These are phyloP conservation scores for Xylariomycetidae sp. DNA, from an alignment of 2,329 filamentous ascomycete species.

Conservation along the genomic window DNA sequence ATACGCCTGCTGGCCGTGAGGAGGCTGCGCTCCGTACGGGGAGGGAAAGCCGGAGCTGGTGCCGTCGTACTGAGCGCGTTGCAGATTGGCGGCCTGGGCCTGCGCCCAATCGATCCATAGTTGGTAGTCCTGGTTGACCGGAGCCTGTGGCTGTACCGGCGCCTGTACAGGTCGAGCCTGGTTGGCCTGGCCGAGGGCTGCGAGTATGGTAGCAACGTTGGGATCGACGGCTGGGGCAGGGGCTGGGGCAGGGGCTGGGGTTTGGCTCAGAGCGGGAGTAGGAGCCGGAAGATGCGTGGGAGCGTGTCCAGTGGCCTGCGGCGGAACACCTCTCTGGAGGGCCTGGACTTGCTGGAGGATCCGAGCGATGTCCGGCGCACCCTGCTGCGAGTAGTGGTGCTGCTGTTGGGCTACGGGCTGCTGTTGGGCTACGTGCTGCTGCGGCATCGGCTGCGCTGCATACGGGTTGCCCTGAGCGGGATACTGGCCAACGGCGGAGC, in stretches of 20 bases:
- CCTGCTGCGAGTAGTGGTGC: slow-evolving; percentile 13
- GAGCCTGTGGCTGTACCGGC: slow-evolving; percentile 8
- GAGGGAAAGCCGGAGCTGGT: too few relatives aligned
- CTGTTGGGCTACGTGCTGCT: slow-evolving; percentile 11
- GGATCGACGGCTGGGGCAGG: slow-evolving; percentile 17
- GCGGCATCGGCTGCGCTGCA: slow-evolving; percentile 8
- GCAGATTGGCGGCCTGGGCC: slow-evolving; percentile 12
- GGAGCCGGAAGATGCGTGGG: too few relatives aligned
- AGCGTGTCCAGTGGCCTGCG: slow-evolving; percentile 11
- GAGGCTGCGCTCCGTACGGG: too few relatives aligned
- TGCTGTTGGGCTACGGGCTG: too few relatives aligned
- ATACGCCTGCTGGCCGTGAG: neutral
- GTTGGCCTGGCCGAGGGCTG: slow-evolving; percentile 14
- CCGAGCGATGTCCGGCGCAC: slow-evolving; percentile 11
- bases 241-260: slow-evolving; percentile 10
- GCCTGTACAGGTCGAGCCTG: slow-evolving; percentile 7
- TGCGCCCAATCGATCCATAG: slow-evolving; percentile 19
- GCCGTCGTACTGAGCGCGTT: too few relatives aligned
- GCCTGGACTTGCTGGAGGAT: slow-evolving; percentile 23
- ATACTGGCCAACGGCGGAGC: slow-evolving; percentile 1
- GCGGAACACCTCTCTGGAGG: slow-evolving; percentile 14
- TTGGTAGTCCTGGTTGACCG: slow-evolving; percentile 12
- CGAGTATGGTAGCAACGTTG: slow-evolving; percentile 20
- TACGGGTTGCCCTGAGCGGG: slow-evolving; percentile 5
- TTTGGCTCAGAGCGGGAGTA: too few relatives aligned